Base-by-base conservation (phyloP, 768 basidiomycete species). In the Mrakia blollopis region DNA sequence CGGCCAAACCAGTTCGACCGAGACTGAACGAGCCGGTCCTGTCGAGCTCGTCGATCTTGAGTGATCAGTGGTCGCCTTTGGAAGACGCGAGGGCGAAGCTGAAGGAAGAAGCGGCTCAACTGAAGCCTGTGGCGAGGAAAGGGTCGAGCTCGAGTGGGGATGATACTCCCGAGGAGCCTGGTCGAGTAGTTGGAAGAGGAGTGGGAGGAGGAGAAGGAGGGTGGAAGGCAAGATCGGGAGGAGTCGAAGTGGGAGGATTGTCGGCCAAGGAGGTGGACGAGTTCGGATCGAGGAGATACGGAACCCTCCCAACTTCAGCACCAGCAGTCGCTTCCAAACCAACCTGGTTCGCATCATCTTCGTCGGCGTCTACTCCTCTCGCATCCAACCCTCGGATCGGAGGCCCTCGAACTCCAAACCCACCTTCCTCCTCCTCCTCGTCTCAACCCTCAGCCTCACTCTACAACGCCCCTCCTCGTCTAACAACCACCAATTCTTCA, bases 61-160 rank as follows among this genome's bases (percentile, higher is more conserved):
- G 61, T 63, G 72, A 77, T 23, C 44, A 73, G 44, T 77, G 76
- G 76, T 73, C 72, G 18, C 76, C 76, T 11, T 32, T 77, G 21
- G 76, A 77, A 41, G 70, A 71, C 4, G 76, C 72, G 21, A 61
- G 65, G 18, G 63, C 16, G 52, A 72, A 62, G 37, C 63, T 57
- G n/a, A 62, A 37, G 28, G 47, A 67, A 3, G 6, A 14, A 35
- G 35, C 10, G 10, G 60, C 13, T 25, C 8, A 61, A 1, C 30
- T 16, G 16, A 61, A n/a, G 44, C 39, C 62, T 35, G 35, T 18
- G 54, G 7, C 21, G 4, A 47, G 71, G 54, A 32, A 21, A 37
- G n/a, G 52, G 39, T 52, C 30, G 32, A 67, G 37, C 6, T 68
- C 61, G 39, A 77, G 76, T n/a, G 76, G 57, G 0, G 71, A 73